Conservation (phyloP, 164 flowering plant species). For the Vitis riparia region DNA sequence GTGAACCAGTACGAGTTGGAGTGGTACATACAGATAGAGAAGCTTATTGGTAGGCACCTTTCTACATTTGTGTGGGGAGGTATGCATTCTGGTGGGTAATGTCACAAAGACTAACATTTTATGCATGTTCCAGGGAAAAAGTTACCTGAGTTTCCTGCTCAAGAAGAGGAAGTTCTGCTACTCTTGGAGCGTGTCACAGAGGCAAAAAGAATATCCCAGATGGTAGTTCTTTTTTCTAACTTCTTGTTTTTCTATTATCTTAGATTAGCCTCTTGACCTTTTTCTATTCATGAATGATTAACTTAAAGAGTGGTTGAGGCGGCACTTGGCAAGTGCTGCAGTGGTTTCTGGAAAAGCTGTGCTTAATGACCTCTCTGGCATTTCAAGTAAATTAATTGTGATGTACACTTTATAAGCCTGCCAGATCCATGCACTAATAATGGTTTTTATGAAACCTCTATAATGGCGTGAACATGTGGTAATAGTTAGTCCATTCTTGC, state of each 20-base stretch:
- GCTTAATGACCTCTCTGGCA: too few relatives aligned
- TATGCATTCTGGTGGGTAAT: not conserved
- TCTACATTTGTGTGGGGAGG: conserved; percentile 1
- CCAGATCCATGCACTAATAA: too few relatives aligned
- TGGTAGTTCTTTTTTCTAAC: conserved; percentile 36
- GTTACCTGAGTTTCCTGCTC: conserved; percentile 59
- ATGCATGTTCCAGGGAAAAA: conserved; percentile 58
- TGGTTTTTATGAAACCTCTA: too few relatives aligned
- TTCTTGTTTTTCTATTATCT: not conserved
- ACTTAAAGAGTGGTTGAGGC: too few relatives aligned
- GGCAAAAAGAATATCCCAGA: conserved; percentile 68
- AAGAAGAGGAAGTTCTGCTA: conserved; percentile 69
- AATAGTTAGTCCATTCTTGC: too few relatives aligned
- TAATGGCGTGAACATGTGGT: too few relatives aligned
- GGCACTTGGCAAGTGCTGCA: too few relatives aligned
- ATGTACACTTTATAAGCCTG: too few relatives aligned
- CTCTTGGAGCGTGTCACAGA: conserved; percentile 67
- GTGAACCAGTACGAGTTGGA: conserved; percentile 87
- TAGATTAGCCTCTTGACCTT: not conserved
- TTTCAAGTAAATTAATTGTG: too few relatives aligned
- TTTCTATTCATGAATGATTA: not conserved
- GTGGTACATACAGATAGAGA: conserved; percentile 86
- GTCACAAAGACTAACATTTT: not conserved
- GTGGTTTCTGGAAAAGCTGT: too few relatives aligned
- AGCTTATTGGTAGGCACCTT: conserved; percentile 51